Evolutionary conservation across 2,329 filamentous ascomycete genomes (phyloP), one percentile per base, ranked within the genome.

Genomic region (Cadophora gregata): DNA sequence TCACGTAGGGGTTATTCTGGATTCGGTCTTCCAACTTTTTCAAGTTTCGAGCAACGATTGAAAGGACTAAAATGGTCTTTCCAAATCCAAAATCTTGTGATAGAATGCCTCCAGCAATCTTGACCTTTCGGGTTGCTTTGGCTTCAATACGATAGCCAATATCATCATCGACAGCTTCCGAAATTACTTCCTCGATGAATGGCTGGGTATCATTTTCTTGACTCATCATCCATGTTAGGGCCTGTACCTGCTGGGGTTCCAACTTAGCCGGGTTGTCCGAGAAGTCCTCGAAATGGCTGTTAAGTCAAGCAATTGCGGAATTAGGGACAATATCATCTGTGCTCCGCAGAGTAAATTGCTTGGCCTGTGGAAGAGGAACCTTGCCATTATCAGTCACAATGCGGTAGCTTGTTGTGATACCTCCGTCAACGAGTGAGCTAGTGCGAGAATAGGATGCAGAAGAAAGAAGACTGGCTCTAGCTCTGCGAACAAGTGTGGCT

Each of bases 1-100:
- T 24, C n/a, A 47, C 33, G 9, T 63, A n/a, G n/a, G 38, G 53
- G 8, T 2, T 24, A 7, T 33, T 19, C 2, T 31, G 8, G 25
- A 5, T 5, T 27, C 7, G 12, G 56, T 25, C 33, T 56, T 33
- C 14, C 12, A 9, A 9, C 24, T 9, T 16, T 25, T 38, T 38
- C 3, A 59, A 36, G 4, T 56, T 33, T 1, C n/a, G 21, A 19
- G 27, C 33, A 31, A 64, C 60, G 9, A 90, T 76, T 0, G 81
- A 87, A 14, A 91, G 79, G 1, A 83, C 83, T 0, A 85, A 83
- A 1, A 87, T 83, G 0, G 89, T 91, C 72, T 92, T 91, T 0
- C 89, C 89, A 72, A 88, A 91, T 0, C 86, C 88, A 38, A 90
- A 87, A 53, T 86, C 81, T 72, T 90, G 87, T 1, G 88, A 88